Conservation (phyloP, 306 rosid genomes). For the Lupinus albus region DNA sequence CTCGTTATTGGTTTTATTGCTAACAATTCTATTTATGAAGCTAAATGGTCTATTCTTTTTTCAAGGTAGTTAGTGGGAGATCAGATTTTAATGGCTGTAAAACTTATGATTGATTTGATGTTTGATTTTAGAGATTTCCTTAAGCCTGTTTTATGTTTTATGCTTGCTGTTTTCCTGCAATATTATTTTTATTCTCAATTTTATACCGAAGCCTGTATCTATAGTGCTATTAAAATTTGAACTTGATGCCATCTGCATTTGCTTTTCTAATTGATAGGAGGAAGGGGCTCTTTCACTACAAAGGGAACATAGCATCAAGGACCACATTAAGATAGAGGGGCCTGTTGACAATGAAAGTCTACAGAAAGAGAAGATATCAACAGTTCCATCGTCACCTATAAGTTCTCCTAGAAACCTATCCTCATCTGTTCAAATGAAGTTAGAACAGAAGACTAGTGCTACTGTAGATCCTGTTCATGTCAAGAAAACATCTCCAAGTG, state of each 20-base stretch:
- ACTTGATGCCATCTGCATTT: conserved; percentile 33
- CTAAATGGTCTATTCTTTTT: conserved; percentile 16
- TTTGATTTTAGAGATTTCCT: conserved; percentile 20
- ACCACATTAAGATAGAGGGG: conserved; percentile 58
- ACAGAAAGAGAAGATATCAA: conserved; percentile 61
- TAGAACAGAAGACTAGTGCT: conserved; percentile 51
- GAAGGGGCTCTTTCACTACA: conserved; percentile 55
- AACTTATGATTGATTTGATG: conserved; percentile 12
- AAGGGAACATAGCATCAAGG: conserved; percentile 60
- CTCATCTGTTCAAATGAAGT: conserved; percentile 47
- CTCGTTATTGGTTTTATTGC: not conserved
- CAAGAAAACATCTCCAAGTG: conserved; percentile 53
- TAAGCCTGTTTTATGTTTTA: not conserved
- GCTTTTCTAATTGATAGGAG: conserved; percentile 58
- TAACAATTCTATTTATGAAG: conserved; percentile 8
- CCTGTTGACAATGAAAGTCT: conserved; percentile 54
- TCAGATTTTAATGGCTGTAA: conserved; percentile 19
- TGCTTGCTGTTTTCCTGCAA: not conserved
- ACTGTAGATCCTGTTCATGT: conserved; percentile 49
- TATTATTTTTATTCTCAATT: conserved; percentile 8
- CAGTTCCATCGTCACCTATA: conserved; percentile 56
- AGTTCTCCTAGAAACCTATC: conserved; percentile 57
- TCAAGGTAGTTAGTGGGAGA: conserved; percentile 6
- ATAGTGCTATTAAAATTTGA: not conserved
- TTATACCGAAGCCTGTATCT: conserved; percentile 18